These are phyloP conservation scores for Tolypocladium guangdongense DNA, from an alignment of 2,329 filamentous ascomycete species.

Conservation along the genomic window DNA sequence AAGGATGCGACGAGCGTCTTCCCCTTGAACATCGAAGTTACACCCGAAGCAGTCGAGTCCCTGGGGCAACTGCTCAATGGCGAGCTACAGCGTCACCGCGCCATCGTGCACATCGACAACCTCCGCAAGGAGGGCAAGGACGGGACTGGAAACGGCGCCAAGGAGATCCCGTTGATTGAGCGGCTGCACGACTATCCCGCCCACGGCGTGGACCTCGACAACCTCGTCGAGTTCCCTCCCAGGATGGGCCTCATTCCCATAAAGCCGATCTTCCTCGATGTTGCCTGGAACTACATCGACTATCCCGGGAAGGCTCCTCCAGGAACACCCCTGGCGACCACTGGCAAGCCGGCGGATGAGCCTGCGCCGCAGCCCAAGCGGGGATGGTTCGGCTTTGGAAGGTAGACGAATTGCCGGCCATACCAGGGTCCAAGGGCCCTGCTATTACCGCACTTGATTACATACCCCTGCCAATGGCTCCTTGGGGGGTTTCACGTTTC, in stretches of 20 bases:
- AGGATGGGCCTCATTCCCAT: slow-evolving; percentile 73
- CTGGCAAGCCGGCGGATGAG: slow-evolving; percentile 28
- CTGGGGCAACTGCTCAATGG: slow-evolving; percentile 54
- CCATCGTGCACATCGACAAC: slow-evolving; percentile 72
- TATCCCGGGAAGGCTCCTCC: slow-evolving; percentile 58
- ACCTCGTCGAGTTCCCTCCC: slow-evolving; percentile 80
- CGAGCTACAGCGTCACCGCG: slow-evolving; percentile 71
- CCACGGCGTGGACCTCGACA: slow-evolving; percentile 60
- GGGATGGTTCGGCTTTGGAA: slow-evolving; percentile 69
- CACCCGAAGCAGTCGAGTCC: slow-evolving; percentile 42
- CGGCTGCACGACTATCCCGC: slow-evolving; percentile 64
- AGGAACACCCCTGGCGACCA: slow-evolving; percentile 17
- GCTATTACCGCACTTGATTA: too few relatives aligned
- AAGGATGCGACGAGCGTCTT: slow-evolving; percentile 13
- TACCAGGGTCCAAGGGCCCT: too few relatives aligned
- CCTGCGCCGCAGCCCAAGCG: slow-evolving; percentile 37
- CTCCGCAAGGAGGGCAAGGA: slow-evolving; percentile 41
- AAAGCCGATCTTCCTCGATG: slow-evolving; percentile 91
- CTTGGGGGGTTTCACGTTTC: not conserved
- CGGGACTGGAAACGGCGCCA: slow-evolving; percentile 14
- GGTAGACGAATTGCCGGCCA: slow-evolving; percentile 18
- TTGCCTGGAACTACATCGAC: slow-evolving; percentile 95
- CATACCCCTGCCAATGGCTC: not conserved
- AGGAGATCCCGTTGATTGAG: slow-evolving; percentile 53
- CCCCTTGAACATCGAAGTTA: slow-evolving; percentile 58